phyloP scores from a whole-genome alignment of 805 yeast species.

The Myxozyma neglecta region DNA sequence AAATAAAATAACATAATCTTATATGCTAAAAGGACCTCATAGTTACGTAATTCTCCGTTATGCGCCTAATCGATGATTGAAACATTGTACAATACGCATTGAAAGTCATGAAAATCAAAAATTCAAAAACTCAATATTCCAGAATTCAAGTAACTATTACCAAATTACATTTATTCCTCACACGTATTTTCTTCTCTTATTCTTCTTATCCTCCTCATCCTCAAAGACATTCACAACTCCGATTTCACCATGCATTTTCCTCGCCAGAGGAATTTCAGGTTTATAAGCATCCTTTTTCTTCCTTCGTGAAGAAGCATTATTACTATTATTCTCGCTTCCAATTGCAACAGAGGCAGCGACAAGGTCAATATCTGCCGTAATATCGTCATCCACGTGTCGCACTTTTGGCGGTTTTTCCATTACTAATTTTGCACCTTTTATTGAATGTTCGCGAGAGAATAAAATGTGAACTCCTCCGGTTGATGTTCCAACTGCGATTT shows the following conservation, averaged over 20 bases:
- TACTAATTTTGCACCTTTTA: constrained; percentile 37
- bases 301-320: constrained; percentile 3
- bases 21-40: no score
- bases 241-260: constrained; percentile 26
- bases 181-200: constrained; percentile 3
- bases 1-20: no score
- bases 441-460: constrained; percentile 37
- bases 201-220: constrained; percentile 14
- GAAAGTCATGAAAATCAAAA: no score
- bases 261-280: constrained; percentile 33
- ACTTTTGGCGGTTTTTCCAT: constrained; percentile 35
- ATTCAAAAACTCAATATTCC: no score
- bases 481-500: constrained; percentile 37
- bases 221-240: constrained; percentile 11
- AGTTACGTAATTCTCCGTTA: no score
- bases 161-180: neutral
- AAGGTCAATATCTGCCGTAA: constrained; percentile 36
- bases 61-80: no score
- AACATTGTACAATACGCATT: no score
- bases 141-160: no score
- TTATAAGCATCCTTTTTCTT: constrained; percentile 13
- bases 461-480: constrained; percentile 36
- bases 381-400: constrained; percentile 40
- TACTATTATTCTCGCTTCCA: constrained; percentile 10
- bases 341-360: constrained; percentile 32